Conservation (phyloP, 2,329 filamentous ascomycete genomes). For the Diaporthe amygdali region DNA sequence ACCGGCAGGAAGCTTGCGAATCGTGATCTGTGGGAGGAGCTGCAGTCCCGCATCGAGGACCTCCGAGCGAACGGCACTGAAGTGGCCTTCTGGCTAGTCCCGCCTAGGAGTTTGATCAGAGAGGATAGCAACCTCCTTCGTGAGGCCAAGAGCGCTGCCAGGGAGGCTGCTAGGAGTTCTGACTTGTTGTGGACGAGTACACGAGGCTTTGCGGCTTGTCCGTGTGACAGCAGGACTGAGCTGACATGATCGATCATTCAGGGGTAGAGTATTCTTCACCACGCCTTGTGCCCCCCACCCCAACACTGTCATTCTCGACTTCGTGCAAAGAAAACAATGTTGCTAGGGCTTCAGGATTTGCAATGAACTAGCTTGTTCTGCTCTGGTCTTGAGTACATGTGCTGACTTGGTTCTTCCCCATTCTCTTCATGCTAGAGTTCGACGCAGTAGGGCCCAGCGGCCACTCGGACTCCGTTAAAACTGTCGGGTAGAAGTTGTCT, state of each 20-base stretch:
- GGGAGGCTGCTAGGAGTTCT: neutral
- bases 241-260: neutral
- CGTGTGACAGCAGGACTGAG: neutral
- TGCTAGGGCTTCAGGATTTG: neutral
- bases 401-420: too few relatives aligned
- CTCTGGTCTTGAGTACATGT: too few relatives aligned
- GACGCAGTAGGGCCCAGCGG: neutral
- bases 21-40: slow-evolving; percentile 48
- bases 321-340: neutral
- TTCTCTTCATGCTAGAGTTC: neutral
- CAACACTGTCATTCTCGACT: neutral
- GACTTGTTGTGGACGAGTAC: neutral
- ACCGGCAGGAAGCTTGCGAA: slow-evolving; percentile 35
- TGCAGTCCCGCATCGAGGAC: slow-evolving; percentile 34
- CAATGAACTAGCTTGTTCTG: too few relatives aligned
- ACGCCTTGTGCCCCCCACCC: neutral
- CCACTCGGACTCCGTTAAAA: too few relatives aligned
- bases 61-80: neutral
- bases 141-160: slow-evolving; percentile 1
- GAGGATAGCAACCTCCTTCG: slow-evolving; percentile 5
- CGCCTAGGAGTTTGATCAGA: neutral
- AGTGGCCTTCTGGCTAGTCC: slow-evolving; percentile 18
- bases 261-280: neutral
- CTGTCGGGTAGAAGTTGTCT: neutral
- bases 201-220: slow-evolving; percentile 11